Conservation (phyloP, 305 asterid species). For the Solanum hybrid region DNA sequence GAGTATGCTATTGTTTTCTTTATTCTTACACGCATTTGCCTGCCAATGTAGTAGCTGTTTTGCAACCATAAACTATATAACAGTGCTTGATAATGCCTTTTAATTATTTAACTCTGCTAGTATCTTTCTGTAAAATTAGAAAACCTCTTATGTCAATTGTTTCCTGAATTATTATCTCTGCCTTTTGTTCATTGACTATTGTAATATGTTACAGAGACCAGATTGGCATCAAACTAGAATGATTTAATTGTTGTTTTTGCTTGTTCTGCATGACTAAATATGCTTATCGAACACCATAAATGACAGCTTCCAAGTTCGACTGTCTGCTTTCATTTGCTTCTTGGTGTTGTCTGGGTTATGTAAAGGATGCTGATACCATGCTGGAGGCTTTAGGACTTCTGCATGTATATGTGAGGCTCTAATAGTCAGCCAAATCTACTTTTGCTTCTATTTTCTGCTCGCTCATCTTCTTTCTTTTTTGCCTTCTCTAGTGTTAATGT, state of each 20-base stretch:
- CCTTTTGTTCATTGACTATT: background rate
- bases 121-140: background rate
- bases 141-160: background rate
- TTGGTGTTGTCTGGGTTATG: background rate
- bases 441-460: background rate
- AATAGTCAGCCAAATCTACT: background rate
- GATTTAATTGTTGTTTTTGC: background rate
- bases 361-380: background rate
- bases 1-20: background rate
- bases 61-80: background rate
- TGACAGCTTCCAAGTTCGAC: background rate
- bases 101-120: background rate
- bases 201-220: background rate
- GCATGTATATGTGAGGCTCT: background rate
- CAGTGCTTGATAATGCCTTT: background rate
- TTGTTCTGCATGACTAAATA: background rate
- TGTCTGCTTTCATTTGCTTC: background rate
- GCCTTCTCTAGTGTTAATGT: background rate
- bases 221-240: background rate
- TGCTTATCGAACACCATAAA: conserved; percentile 1
- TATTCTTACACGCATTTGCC: background rate
- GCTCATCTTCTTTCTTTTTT: background rate
- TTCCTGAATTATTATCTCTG: background rate
- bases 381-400: background rate
- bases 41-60: background rate